Base-by-base conservation (phyloP, 331 rosid genomes). In the Ulmus americana region DNA sequence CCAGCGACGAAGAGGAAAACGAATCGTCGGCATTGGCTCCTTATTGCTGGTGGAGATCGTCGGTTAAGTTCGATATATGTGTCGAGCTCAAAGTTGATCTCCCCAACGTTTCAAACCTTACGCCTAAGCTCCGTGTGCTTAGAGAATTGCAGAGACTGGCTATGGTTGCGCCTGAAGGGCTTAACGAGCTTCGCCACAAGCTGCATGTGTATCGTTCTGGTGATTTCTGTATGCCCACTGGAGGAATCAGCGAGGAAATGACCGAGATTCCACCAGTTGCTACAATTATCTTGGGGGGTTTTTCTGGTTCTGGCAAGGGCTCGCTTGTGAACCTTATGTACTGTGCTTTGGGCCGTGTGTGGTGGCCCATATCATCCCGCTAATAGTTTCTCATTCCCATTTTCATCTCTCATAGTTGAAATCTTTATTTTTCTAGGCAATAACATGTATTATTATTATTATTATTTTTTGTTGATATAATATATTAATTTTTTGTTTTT, bases 311-410 rank as follows among this genome's bases (percentile, higher is more conserved):
- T 59, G 84, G 84, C 8, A 79, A 79, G 51, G 75, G 70, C 75
- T 75, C 84, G 3, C 80, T 79, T 44, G 67, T 71, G 12, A 79
- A 79, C 49, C 80, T 79, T 4, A 71, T 79, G 84, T 75, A 75
- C 75, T 56, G 65, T 46, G 80, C 74, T 55, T 63, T 79, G 35
- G 80, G 84, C 53, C 84, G 84, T n/a, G n/a, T n/a, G n/a, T n/a
- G n/a, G n/a, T n/a, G n/a, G n/a, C n/a, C n/a, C n/a, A n/a, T n/a
- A n/a, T n/a, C n/a, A n/a, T n/a, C n/a, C n/a, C n/a, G n/a, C n/a
- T n/a, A n/a, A n/a, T n/a, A n/a, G n/a, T n/a, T n/a, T n/a, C n/a
- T n/a, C n/a, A n/a, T n/a, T n/a, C n/a, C n/a, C n/a, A n/a, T n/a
- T n/a, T n/a, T n/a, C n/a, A n/a, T n/a, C n/a, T n/a, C n/a, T n/a